Evolutionary conservation across 2,329 filamentous ascomycete genomes (phyloP), one percentile per base, ranked within the genome.

Genomic region (Trichoderma afroharzianum): DNA sequence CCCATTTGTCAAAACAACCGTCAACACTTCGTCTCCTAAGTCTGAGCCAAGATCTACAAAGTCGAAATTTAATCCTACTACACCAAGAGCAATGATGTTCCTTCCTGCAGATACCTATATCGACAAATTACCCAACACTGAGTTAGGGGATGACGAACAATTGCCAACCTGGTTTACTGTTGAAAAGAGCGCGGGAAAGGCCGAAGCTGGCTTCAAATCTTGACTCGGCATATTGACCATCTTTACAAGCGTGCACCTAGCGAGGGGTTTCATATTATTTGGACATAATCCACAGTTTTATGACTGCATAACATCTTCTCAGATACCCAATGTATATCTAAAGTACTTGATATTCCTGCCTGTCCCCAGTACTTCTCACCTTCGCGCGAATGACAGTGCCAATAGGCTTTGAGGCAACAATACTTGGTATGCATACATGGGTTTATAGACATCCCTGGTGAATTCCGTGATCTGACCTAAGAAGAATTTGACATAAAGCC

Each of bases 41-140:
- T 39, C 64, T 15, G 67, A 36, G 26, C 12, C 24, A 47, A 47
- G 9, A 8, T 43, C 36, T 14, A 36, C 53, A 14, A 33, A 28
- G 14, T 24, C 67, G 18, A 66, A n/a, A 1, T 79, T 77, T 28
- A 76, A 78, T 12, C 78, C 79, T 0, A 72, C 62, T 5, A 81
- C 79, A 0, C 79, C 79, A 0, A 79, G 75, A 30, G 78, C 79
- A 4, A 79, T 80, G 78, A 11, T 57, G 4, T 72, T 72, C 14
- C 43, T 26, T 21, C 67, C 62, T 24, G 7, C 33, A 6, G 28
- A 53, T 36, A 33, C 62, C 11, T 21, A 8, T 7, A 33, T 53
- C 15, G 28, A 64, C 43, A 24, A 47, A 33, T 26, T 64, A 30
- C 43, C 43, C 4, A 15, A 36, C 6, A 11, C 6, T 24, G 30